Base-by-base conservation (phyloP, 83 land plant species). In the Thuja plicata region DNA sequence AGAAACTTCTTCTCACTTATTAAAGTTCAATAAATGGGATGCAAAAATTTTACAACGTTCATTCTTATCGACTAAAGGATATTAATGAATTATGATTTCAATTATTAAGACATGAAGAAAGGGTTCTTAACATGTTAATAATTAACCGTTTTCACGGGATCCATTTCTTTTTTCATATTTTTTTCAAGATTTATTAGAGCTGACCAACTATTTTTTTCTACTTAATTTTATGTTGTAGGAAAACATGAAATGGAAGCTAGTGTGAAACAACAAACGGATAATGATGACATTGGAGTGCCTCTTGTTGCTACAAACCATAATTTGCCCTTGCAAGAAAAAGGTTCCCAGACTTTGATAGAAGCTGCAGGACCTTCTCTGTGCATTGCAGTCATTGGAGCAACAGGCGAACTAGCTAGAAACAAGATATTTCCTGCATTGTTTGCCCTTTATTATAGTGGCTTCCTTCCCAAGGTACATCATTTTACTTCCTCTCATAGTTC, bases 351-450 rank as follows among this genome's bases (percentile, higher is more conserved):
- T 74, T 13, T 12, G 35, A 74, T 35, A 74, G 78, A 74, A 74
- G 38, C 78, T 74, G 17, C 32, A 12, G 87, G 71, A 12, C 90
- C 96, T 5, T 89, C 93, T 9, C 91, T 95, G 57, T 90, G 94
- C 89, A 96, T 96, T 86, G 91, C 92, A 41, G 95, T 96, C 11
- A 70, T 96, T 13, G 97, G 97, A 86, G 97, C 97, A 38, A 92
- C 96, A 45, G 97, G 97, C 12, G 96, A 96, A 73, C 94, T 96
- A 13, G 97, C 97, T 48, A 92, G 92, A 86, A 91, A 90, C 50
- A 96, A 96, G 86, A 92, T 95, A 16, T 96, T 96, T 87, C 97
- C 96, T 71, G 96, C 97, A 76, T 77, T 96, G 74, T 96, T 96
- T 90, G 95, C 97, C 9, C 90, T 96, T 30, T 95, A 90, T 84